These are phyloP conservation scores for Leccinum subspadiceum DNA, from an alignment of 1,284 basidiomycete genomes.

Conservation along the genomic window DNA sequence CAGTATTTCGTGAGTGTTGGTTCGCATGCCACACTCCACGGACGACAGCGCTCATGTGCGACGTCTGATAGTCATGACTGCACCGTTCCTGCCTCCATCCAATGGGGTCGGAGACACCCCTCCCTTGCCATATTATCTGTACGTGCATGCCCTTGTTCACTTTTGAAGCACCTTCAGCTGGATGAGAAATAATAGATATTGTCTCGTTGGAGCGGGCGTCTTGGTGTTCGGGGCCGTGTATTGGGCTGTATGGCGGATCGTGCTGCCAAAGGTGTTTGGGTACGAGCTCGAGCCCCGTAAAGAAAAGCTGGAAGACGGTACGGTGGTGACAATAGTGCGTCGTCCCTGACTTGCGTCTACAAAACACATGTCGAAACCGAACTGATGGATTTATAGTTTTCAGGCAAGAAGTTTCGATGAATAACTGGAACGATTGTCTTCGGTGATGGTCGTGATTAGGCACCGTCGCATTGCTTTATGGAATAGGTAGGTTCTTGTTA, in stretches of 20 bases:
- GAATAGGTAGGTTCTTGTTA: not conserved
- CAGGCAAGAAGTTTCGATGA: conserved; percentile 9
- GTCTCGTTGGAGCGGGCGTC: conserved; percentile 53
- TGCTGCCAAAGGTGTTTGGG: conserved; percentile 48
- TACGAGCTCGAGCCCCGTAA: conserved; percentile 50
- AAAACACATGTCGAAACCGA: not conserved
- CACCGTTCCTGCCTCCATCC: conserved; percentile 54
- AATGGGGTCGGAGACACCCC: conserved; percentile 58
- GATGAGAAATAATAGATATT: conserved; percentile 39
- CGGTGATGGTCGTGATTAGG: not conserved
- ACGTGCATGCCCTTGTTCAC: conserved; percentile 13
- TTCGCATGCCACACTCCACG: not conserved
- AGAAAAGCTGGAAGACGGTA: conserved; percentile 52
- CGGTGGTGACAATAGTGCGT: conserved; percentile 53
- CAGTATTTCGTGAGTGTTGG: conserved; percentile 45
- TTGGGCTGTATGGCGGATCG: conserved; percentile 54
- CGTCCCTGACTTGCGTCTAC: conserved; percentile 20
- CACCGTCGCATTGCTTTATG: not conserved
- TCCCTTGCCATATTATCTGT: conserved; percentile 60
- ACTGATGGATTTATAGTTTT: conserved; percentile 15
- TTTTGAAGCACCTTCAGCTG: not conserved
- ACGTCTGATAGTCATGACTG: conserved; percentile 43
- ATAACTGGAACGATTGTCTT: not conserved
- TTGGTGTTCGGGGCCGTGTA: conserved; percentile 48
- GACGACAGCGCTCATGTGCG: not conserved